phyloP scores from a whole-genome alignment of 1,139 yeast species.

The Suzukiozyma palmioleophila region DNA sequence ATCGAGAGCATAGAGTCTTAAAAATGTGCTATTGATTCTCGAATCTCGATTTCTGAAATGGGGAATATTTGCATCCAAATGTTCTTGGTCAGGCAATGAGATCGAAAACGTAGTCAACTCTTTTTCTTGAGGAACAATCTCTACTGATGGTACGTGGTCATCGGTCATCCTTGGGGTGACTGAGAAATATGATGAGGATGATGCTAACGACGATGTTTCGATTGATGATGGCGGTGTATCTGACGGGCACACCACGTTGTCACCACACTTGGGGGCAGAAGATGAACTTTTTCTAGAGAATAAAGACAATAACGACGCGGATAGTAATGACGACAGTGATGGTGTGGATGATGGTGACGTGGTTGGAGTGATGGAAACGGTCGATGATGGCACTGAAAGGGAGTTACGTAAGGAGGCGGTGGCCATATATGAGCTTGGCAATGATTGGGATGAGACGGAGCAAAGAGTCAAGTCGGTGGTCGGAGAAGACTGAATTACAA shows the following conservation, averaged over 20 bases:
- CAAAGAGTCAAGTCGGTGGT: background rate
- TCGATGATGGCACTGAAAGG: background rate
- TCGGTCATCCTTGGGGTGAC: conserved; percentile 1
- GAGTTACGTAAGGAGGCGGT: background rate
- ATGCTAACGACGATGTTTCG: background rate
- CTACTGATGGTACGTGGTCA: background rate
- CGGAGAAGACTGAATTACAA: background rate
- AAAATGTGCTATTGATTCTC: conserved; percentile 42
- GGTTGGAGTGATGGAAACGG: background rate
- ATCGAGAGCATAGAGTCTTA: conserved; percentile 46
- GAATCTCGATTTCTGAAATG: conserved; percentile 33
- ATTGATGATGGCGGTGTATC: too few relatives aligned
- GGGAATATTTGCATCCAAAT: background rate
- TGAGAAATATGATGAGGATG: conserved; percentile 1
- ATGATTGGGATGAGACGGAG: background rate
- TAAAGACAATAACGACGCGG: background rate
- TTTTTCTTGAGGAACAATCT: conserved; percentile 2
- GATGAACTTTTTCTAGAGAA: background rate
- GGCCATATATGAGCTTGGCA: background rate
- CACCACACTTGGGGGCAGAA: too few relatives aligned
- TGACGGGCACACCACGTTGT: too few relatives aligned
- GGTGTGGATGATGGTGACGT: background rate
- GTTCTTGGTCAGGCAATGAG: conserved; percentile 1
- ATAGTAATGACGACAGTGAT: background rate
- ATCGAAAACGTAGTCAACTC: conserved; percentile 6